Evolutionary conservation across 1,284 basidiomycete species (phyloP).

Genomic region (Irpex sp.): DNA sequence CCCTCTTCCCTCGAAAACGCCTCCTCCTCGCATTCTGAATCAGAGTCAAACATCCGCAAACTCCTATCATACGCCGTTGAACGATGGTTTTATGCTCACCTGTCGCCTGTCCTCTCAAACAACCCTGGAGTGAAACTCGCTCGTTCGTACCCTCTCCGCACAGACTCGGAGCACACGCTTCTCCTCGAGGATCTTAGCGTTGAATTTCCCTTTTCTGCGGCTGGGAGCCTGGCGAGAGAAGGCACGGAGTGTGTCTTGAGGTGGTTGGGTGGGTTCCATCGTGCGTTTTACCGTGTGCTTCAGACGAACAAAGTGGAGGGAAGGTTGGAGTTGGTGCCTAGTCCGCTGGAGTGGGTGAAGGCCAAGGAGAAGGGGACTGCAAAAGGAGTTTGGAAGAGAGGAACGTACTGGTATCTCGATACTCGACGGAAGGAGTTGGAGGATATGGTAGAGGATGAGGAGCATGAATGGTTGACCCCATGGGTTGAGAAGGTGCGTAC

Average conservation of each 20-base stretch:
- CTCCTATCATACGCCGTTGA: slow-evolving; percentile 18
- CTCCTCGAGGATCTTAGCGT: slow-evolving; percentile 17
- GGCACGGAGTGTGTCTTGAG: slow-evolving; percentile 12
- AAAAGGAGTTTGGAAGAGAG: slow-evolving; percentile 16
- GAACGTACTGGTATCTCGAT: slow-evolving; percentile 19
- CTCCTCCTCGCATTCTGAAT: background rate
- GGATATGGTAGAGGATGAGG: slow-evolving; percentile 8
- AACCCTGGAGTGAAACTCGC: slow-evolving; percentile 6
- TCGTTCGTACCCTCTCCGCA: slow-evolving; percentile 1
- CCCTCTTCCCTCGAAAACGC: slow-evolving; percentile 5
- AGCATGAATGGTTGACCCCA: slow-evolving; percentile 17
- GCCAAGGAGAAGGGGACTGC: too few relatives aligned
- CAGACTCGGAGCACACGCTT: slow-evolving; percentile 13
- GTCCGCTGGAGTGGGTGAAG: background rate
- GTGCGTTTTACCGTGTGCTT: slow-evolving; percentile 11
- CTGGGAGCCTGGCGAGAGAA: slow-evolving; percentile 14
- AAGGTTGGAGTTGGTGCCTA: background rate
- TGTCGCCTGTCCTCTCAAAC: background rate
- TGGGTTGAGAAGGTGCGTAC: slow-evolving; percentile 17
- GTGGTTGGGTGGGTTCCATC: slow-evolving; percentile 18
- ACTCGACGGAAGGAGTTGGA: slow-evolving; percentile 17
- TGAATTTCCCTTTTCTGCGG: slow-evolving; percentile 13
- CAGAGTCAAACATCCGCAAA: slow-evolving; percentile 17
- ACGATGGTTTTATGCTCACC: slow-evolving; percentile 17
- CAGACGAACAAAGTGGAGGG: background rate